These are phyloP conservation scores for Cladochytrium replicatum DNA, from an alignment of 192 early-diverging fungal species.

Conservation along the genomic window DNA sequence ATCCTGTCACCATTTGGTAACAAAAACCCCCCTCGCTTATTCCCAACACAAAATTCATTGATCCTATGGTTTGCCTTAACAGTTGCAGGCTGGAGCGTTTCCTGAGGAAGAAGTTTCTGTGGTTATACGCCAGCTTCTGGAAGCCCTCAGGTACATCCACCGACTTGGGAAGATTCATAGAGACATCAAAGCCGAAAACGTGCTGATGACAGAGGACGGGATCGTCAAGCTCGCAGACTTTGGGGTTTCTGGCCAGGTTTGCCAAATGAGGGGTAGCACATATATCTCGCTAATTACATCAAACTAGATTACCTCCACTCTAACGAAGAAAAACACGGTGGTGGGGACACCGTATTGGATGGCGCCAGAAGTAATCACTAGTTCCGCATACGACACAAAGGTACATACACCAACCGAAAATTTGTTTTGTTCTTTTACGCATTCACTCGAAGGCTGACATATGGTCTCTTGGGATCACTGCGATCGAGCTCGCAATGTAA, in stretches of 20 bases:
- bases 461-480: slow-evolving; percentile 93
- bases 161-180: slow-evolving; percentile 56
- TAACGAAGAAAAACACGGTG: slow-evolving; percentile 92
- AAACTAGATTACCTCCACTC: slow-evolving; percentile 34
- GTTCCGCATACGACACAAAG: slow-evolving; percentile 40
- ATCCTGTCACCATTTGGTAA: slow-evolving; percentile 75
- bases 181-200: slow-evolving; percentile 95
- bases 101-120: slow-evolving; percentile 77
- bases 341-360: slow-evolving; percentile 84
- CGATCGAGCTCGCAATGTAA: slow-evolving; percentile 44
- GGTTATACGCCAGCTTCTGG: slow-evolving; percentile 73
- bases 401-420: slow-evolving; percentile 31
- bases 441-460: slow-evolving; percentile 67
- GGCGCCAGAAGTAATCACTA: slow-evolving; percentile 47
- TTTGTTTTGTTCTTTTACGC: not conserved
- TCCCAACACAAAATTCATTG: not conserved
- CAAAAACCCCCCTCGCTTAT: slow-evolving; percentile 33
- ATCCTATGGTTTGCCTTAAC: not conserved
- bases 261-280: slow-evolving; percentile 13
- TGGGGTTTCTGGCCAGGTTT: slow-evolving; percentile 88
- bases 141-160: slow-evolving; percentile 87
- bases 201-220: slow-evolving; percentile 64
- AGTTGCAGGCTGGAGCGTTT: slow-evolving; percentile 70
- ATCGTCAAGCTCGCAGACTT: slow-evolving; percentile 95
- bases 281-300: slow-evolving; percentile 18